Conservation (phyloP, 2,329 filamentous ascomycete species). For the Pleoardoris graminearum region DNA sequence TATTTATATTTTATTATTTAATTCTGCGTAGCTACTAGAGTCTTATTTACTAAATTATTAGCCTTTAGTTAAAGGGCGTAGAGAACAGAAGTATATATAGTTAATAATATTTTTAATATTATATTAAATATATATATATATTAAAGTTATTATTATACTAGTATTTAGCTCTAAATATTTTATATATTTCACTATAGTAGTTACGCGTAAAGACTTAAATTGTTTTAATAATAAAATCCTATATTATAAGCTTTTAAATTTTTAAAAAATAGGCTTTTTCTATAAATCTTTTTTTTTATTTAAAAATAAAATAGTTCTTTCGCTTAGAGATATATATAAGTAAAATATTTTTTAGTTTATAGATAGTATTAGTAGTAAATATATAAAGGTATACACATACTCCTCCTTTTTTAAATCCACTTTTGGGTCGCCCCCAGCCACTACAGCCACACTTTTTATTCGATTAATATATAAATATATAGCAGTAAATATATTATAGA, state of each 20-base stretch:
- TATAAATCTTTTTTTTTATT: neutral
- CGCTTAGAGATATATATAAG: constrained; percentile 1
- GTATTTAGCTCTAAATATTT: neutral
- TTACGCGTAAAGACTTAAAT: neutral
- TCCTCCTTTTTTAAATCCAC: too few relatives aligned
- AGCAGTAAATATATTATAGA: neutral
- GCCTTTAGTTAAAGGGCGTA: neutral
- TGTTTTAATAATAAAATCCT: neutral
- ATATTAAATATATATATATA: too few relatives aligned
- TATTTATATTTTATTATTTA: neutral
- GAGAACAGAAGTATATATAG: neutral
- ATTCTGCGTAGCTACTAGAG: neutral
- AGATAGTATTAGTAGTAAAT: neutral
- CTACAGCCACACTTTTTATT: too few relatives aligned
- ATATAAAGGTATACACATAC: too few relatives aligned
- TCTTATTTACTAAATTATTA: neutral
- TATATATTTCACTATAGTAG: neutral
- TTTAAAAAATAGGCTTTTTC: neutral
- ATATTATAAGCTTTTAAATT: neutral
- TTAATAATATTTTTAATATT: too few relatives aligned
- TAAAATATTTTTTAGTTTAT: neutral
- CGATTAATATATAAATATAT: too few relatives aligned
- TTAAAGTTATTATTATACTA: too few relatives aligned
- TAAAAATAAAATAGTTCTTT: neutral
- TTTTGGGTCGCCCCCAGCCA: too few relatives aligned